phyloP scores from a whole-genome alignment of 371 early-diverging fungal species.

The Mortierella sp. region DNA sequence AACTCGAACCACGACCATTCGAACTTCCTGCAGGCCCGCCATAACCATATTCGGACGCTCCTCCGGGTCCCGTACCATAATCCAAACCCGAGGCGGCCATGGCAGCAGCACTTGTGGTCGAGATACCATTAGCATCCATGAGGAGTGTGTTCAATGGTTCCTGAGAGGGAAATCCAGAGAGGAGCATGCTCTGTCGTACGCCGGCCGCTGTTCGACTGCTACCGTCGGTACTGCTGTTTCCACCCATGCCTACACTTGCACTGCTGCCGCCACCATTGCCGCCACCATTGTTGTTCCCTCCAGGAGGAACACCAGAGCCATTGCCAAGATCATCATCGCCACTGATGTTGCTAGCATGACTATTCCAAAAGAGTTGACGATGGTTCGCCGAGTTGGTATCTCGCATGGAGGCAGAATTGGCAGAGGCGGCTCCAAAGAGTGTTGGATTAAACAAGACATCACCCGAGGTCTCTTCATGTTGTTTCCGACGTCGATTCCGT shows the following conservation, averaged over 20 bases:
- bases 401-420: too few species aligned
- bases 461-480: slow-evolving; percentile 1
- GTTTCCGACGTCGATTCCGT: slow-evolving; percentile 9
- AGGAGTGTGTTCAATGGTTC: slow-evolving; percentile 16
- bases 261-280: background rate
- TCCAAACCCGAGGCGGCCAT: background rate
- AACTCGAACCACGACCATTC: background rate
- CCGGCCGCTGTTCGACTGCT: too few species aligned
- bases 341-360: background rate
- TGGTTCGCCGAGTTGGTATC: background rate
- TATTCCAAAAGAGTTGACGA: background rate
- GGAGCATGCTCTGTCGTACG: background rate
- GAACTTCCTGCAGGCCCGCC: slow-evolving; percentile 8
- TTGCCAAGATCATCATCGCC: too few species aligned
- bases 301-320: background rate
- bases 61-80: background rate
- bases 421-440: too few species aligned
- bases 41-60: background rate
- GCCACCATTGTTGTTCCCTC: background rate
- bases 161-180: background rate
- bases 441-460: slow-evolving; percentile 30
- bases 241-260: background rate
- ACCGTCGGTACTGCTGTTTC: too few species aligned
- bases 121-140: slow-evolving; percentile 9
- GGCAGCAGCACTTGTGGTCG: background rate